Base-by-base conservation (phyloP, 1,284 basidiomycete species). In the Tremellales sp. region DNA sequence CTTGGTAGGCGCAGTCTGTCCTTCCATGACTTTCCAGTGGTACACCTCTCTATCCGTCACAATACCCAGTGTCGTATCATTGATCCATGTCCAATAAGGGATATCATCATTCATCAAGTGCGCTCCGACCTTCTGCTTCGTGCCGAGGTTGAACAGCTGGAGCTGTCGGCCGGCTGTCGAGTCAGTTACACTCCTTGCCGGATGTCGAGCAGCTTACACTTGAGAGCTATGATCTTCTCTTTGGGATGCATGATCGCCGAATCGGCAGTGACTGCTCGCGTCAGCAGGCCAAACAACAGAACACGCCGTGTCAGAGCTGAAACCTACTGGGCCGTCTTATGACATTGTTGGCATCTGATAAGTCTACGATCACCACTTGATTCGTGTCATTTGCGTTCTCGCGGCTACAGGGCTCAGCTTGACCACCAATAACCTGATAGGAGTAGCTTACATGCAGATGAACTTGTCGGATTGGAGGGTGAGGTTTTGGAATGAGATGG, bases 61-160 rank as follows among this genome's bases (percentile, higher is more conserved):
- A 76, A 98, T 83, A 66, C 94, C 96, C 56, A 99, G 85, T 21
- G 86, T 88, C 17, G 85, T 83, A 61, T 90, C 85, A 52, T 84
- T 88, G 52, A 97, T 84, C 96, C 96, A 99, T 72, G 94, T 97
- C 96, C 96, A 99, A 77, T 97, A 99, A 37, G 89, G 84, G 53
- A 98, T 83, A 66, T 98, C 96, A 72, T 97, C 92, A 70, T 85
- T 86, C 79, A 87, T 93, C 52, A 86, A 79, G 72, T 98, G 92
- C 22, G 93, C 91, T 72, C 97, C 97, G 73, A 98, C 88, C 78
- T 98, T 98, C 70, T 86, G 85, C 79, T 97, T 98, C 42, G 85
- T 89, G 67, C 89, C 93, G 60, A 99, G 91, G 76, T 98, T 97
- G 81, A 98, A 99, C 58, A 98, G 85, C 76, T 99, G 96, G 33